Evolutionary conservation across 2,329 filamentous ascomycete species (phyloP), one percentile per base, ranked within the genome.

Genomic region (Exophiala phaeomuriformis): DNA sequence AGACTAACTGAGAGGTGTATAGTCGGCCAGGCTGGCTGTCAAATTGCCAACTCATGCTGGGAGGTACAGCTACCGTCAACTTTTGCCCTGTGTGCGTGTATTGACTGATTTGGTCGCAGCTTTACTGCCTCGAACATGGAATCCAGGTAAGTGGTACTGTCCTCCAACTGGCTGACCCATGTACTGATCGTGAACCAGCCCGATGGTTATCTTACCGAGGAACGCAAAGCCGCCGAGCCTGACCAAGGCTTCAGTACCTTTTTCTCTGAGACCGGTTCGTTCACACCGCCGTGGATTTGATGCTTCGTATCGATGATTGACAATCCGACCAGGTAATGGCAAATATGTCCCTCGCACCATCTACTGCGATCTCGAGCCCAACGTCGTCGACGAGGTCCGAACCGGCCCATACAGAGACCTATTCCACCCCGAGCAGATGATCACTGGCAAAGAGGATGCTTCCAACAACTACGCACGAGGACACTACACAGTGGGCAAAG

Each of bases 21-120:
- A 98, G 93, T 98, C 82, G 93, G 93, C 78, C 93, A 98, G 84
- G 93, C 93, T 74, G 93, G 93, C 86, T 97, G 93, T 85, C 93
- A 98, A 76, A 98, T 98, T 72, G 93, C 91, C 79, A 98, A 98
- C 82, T 93, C 93, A 68, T 97, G 93, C 85, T 98, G 93, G 93
- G 93, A 98, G 90, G 93, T 98, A 79, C 80, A 88, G 19, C 19
- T 19, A 41, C 10, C 39, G 10, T 41, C 39, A 28, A 3, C 28
- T 5, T 41, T 5, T 28, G 28, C 9, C 19, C 19, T 41, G 12
- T 5, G 12, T 5, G 3, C 3, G 6, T 27, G 27, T 55, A 58
- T 55, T 71, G 54, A 73, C 66, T 67, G 63, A 65, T 61, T 55
- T 19, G 19, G 63, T 60, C 67, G 61, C 75, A 98, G 93, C 88